Percentiles rank a stretch among this genome's conserved stretches.
phyloP scores from a whole-genome alignment of 2,329 filamentous ascomycete genomes.

The Colletotrichum sp. region DNA sequence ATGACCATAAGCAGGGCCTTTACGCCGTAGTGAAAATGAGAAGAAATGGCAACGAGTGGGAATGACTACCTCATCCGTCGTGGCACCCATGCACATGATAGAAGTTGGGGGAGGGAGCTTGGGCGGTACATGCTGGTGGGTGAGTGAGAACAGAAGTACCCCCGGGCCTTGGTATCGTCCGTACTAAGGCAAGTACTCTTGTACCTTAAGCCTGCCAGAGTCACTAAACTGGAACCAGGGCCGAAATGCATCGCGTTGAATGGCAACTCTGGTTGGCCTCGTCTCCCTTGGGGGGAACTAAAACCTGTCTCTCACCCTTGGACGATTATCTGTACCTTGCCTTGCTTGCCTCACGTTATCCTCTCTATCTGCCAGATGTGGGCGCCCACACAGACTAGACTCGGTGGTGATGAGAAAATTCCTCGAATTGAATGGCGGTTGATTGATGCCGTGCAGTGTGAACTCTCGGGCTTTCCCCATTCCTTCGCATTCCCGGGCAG shows the following conservation, averaged over 20 bases:
- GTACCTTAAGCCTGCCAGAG: not conserved
- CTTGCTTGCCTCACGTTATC: not conserved
- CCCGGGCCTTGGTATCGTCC: not conserved
- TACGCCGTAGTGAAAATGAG: not conserved
- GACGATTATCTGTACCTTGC: not conserved
- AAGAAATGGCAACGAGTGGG: not conserved
- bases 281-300: slow-evolving; percentile 32
- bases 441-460: not conserved
- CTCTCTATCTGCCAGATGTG: not conserved
- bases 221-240: slow-evolving; percentile 14
- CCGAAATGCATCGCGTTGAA: not conserved
- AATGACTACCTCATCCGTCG: not conserved
- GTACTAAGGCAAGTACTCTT: not conserved
- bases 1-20: not conserved
- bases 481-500: not conserved
- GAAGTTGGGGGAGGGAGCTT: not conserved
- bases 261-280: slow-evolving; percentile 21
- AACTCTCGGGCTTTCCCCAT: not conserved
- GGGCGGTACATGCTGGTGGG: not conserved
- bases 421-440: not conserved
- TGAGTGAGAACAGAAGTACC: not conserved
- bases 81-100: not conserved
- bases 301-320: slow-evolving; percentile 29
- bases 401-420: not conserved
- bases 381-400: not conserved